Conservation (phyloP, 768 basidiomycete species). For the Sistotremastrum niveocremeum region DNA sequence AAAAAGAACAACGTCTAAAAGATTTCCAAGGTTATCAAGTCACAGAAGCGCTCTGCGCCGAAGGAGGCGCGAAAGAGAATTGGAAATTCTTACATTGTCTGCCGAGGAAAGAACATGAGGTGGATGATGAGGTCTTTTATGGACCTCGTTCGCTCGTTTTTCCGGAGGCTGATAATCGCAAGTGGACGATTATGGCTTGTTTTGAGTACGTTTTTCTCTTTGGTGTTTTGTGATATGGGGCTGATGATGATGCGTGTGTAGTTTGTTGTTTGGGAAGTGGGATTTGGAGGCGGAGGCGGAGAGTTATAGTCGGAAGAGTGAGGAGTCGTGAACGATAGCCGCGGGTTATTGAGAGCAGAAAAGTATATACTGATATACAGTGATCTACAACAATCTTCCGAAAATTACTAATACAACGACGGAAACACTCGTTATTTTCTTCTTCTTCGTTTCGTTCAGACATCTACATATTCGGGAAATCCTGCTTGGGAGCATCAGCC, state of each 20-base stretch:
- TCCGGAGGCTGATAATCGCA: conserved; percentile 90
- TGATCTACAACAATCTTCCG: too few relatives aligned
- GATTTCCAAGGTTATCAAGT: conserved; percentile 93
- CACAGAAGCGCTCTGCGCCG: conserved; percentile 71
- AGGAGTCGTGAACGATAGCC: too few relatives aligned
- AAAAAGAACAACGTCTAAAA: conserved; percentile 70
- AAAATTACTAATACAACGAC: too few relatives aligned
- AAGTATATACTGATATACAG: too few relatives aligned
- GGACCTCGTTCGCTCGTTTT: conserved; percentile 85
- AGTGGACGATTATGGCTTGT: conserved; percentile 89
- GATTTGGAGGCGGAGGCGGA: too few relatives aligned
- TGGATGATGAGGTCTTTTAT: conserved; percentile 96
- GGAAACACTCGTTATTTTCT: too few relatives aligned
- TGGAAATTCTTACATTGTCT: conserved; percentile 97
- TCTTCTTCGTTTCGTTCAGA: too few relatives aligned
- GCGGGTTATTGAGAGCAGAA: too few relatives aligned
- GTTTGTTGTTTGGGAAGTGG: too few relatives aligned
- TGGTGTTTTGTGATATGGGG: neutral
- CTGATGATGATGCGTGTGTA: too few relatives aligned
- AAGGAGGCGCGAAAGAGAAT: conserved; percentile 69
- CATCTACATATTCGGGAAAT: too few relatives aligned
- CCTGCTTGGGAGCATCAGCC: neutral
- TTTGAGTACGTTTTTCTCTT: conserved; percentile 55
- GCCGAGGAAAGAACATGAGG: conserved; percentile 84
- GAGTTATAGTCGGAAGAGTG: too few relatives aligned